Percentiles rank a stretch among this genome's conserved stretches.
These are phyloP conservation scores for Fusarium sp. DNA, from an alignment of 2,329 filamentous ascomycete genomes.

Conservation along the genomic window DNA sequence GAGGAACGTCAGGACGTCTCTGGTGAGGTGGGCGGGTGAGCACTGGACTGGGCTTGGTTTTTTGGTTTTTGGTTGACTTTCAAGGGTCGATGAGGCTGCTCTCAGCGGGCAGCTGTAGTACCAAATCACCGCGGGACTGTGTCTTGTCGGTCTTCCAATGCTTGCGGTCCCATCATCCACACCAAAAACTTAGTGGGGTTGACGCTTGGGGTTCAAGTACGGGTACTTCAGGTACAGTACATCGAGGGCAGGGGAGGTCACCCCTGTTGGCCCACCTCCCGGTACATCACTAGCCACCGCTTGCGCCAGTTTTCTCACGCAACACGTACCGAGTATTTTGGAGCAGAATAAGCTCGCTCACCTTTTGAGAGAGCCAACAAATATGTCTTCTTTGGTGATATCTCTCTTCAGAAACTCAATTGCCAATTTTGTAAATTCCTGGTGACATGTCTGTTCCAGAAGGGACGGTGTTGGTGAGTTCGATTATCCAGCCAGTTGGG, in stretches of 20 bases:
- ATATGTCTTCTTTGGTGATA: not conserved
- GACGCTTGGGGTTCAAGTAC: constrained; percentile 31
- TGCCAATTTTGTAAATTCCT: constrained; percentile 7
- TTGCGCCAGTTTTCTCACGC: constrained; percentile 27
- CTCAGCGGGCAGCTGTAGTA: constrained; percentile 22
- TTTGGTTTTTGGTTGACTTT: constrained; percentile 45
- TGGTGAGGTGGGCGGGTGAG: constrained; percentile 43
- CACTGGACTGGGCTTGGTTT: constrained; percentile 43
- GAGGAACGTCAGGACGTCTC: constrained; percentile 36
- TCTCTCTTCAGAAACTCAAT: constrained; percentile 5
- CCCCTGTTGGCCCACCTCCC: constrained; percentile 28
- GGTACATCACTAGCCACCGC: constrained; percentile 36
- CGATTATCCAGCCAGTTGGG: constrained; percentile 41
- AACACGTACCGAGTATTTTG: constrained; percentile 12
- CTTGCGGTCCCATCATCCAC: constrained; percentile 30
- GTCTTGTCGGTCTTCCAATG: constrained; percentile 1
- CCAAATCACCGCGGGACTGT: constrained; percentile 21
- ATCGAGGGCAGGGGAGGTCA: constrained; percentile 14
- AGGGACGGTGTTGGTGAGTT: constrained; percentile 20
- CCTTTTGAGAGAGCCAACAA: constrained; percentile 12
- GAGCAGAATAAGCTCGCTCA: constrained; percentile 6
- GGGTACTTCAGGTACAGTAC: constrained; percentile 36
- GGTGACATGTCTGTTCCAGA: not conserved
- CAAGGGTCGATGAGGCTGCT: constrained; percentile 43
- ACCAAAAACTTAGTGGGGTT: constrained; percentile 43